Conservation (phyloP, 768 basidiomycete genomes). For the Kockovaella imperatae region DNA sequence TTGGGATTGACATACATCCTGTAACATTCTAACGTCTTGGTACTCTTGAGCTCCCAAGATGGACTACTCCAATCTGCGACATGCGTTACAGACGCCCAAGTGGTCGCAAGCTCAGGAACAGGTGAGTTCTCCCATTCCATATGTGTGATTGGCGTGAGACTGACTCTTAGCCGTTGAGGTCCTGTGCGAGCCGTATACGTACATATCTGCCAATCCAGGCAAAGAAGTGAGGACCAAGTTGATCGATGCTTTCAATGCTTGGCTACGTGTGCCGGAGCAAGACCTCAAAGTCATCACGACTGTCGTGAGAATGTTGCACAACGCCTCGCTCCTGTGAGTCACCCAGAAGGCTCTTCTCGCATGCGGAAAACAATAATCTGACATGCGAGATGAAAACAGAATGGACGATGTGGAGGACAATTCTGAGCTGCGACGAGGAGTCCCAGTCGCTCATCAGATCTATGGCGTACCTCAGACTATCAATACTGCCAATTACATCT, state of each 20-base stretch:
- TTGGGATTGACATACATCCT: no score
- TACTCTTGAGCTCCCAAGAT: no score
- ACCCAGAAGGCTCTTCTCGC: neutral
- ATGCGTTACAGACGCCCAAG: neutral
- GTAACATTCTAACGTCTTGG: no score
- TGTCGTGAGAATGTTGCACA: constrained; percentile 90
- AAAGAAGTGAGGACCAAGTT: constrained; percentile 84
- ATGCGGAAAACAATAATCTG: neutral
- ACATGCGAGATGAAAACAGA: constrained; percentile 47
- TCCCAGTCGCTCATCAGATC: constrained; percentile 92
- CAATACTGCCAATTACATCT: constrained; percentile 94
- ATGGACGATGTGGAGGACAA: constrained; percentile 93
- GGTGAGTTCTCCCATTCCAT: neutral
- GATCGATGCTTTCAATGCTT: constrained; percentile 85
- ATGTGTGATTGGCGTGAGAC: neutral
- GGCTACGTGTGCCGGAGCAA: constrained; percentile 72
- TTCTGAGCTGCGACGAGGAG: constrained; percentile 74
- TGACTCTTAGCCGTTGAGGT: constrained; percentile 39
- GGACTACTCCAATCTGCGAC: neutral
- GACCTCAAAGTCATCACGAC: constrained; percentile 66
- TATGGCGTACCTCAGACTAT: constrained; percentile 95
- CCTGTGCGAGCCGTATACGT: constrained; percentile 79
- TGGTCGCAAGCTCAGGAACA: neutral
- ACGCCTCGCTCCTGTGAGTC: constrained; percentile 77
- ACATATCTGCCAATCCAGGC: constrained; percentile 73